Evolutionary conservation across 495 filamentous ascomycete genomes (phyloP).

Genomic region (Halenospora varia): DNA sequence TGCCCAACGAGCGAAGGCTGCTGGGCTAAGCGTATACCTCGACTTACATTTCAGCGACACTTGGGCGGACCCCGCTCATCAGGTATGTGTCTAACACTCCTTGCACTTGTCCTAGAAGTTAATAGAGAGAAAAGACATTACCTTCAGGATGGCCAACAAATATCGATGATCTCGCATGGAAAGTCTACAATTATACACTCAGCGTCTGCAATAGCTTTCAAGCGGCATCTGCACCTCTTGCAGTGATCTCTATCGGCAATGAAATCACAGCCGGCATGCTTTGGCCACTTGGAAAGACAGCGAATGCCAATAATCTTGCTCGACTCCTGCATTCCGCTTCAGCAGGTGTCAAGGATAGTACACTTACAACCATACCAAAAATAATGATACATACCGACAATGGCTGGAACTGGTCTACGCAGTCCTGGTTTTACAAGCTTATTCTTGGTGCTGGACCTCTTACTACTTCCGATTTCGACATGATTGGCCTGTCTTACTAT

Average conservation of each 20-base stretch:
- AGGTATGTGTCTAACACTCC: neutral
- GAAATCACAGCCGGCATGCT: slow-evolving; percentile 62
- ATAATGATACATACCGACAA: slow-evolving; percentile 70
- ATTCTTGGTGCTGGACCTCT: slow-evolving; percentile 51
- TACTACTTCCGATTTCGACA: slow-evolving; percentile 54
- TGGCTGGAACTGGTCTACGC: slow-evolving; percentile 63
- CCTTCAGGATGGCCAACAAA: slow-evolving; percentile 58
- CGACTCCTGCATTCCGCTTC: slow-evolving; percentile 58
- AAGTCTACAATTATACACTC: slow-evolving; percentile 63
- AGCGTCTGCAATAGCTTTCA: slow-evolving; percentile 57
- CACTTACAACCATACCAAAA: slow-evolving; percentile 48
- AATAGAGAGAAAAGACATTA: slow-evolving; percentile 30
- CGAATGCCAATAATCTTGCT: slow-evolving; percentile 54
- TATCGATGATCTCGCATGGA: slow-evolving; percentile 53
- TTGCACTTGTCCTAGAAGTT: neutral
- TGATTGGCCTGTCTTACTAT: slow-evolving; percentile 69
- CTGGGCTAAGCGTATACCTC: slow-evolving; percentile 60
- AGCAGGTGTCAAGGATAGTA: slow-evolving; percentile 58
- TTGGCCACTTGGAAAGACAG: slow-evolving; percentile 55
- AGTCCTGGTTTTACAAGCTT: slow-evolving; percentile 58
- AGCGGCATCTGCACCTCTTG: slow-evolving; percentile 46
- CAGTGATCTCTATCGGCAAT: slow-evolving; percentile 65
- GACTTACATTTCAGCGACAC: slow-evolving; percentile 62
- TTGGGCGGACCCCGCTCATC: slow-evolving; percentile 2
- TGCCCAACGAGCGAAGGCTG: slow-evolving; percentile 58